Evolutionary conservation across 768 basidiomycete species (phyloP).

Genomic region (Trametes meyenii): DNA sequence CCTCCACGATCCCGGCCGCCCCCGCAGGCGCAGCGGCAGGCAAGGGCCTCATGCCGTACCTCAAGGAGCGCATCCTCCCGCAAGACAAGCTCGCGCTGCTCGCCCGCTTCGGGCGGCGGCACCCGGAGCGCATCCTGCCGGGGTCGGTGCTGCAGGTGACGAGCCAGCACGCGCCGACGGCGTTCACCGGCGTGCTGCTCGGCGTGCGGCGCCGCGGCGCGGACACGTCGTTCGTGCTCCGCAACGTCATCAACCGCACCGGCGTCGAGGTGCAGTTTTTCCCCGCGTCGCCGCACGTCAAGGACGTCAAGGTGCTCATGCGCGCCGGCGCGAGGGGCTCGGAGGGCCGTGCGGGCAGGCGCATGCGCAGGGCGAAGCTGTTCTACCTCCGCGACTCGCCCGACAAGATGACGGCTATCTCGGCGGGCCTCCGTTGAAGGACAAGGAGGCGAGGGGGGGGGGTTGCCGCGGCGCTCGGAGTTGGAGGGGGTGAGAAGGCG

Average conservation of each 20-base stretch:
- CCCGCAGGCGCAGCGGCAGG: conserved; percentile 57
- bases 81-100: conserved; percentile 74
- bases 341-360: conserved; percentile 46
- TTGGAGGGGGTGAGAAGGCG: neutral
- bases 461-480: neutral
- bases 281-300: conserved; percentile 82
- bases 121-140: conserved; percentile 67
- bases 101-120: conserved; percentile 71
- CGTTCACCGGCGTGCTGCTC: conserved; percentile 89
- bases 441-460: neutral
- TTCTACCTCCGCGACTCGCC: conserved; percentile 83
- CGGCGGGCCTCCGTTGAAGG: conserved; percentile 46
- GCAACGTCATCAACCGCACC: conserved; percentile 89
- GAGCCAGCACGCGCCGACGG: conserved; percentile 74
- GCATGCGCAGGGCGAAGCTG: conserved; percentile 77
- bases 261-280: conserved; percentile 95
- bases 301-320: conserved; percentile 81
- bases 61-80: conserved; percentile 64
- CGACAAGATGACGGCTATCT: conserved; percentile 81
- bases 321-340: conserved; percentile 45
- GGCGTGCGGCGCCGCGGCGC: conserved; percentile 80
- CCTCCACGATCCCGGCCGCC: conserved; percentile 43
- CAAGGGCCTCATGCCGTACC: conserved; percentile 78
- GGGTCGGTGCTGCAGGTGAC: conserved; percentile 88
- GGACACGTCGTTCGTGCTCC: conserved; percentile 85